These are phyloP conservation scores for Neurospora sp. DNA, from an alignment of 495 filamentous ascomycete species.

Conservation along the genomic window DNA sequence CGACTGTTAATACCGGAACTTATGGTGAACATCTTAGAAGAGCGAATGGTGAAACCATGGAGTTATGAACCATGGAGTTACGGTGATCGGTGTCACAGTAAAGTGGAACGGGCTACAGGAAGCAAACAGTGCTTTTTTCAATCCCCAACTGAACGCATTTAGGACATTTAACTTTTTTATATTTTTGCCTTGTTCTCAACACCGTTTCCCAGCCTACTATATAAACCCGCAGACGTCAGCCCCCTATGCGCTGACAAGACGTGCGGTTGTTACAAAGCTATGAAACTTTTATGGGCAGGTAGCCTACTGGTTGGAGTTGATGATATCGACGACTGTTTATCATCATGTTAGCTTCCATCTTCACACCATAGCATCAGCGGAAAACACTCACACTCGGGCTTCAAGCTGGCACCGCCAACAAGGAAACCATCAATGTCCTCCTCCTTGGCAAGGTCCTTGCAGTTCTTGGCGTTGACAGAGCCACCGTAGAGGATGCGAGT, in stretches of 20 bases:
- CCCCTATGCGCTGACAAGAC: neutral
- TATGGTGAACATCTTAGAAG: neutral
- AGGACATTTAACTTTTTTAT: neutral
- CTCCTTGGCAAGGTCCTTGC: conserved; percentile 81
- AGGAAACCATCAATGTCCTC: conserved; percentile 96
- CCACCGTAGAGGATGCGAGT: conserved; percentile 94
- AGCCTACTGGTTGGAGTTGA: conserved; percentile 43
- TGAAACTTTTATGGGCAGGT: neutral
- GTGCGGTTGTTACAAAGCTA: neutral
- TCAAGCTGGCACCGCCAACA: conserved; percentile 94
- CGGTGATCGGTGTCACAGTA: neutral
- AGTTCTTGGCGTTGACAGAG: conserved; percentile 97
- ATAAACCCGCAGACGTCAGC: neutral
- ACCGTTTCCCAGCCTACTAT: neutral
- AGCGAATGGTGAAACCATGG: neutral
- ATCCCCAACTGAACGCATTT: neutral
- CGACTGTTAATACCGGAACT: too few relatives aligned
- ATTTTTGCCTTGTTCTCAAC: neutral
- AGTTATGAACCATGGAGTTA: neutral
- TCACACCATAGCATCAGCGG: too few relatives aligned
- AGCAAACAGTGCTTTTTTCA: neutral
- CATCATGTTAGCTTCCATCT: conserved; percentile 16
- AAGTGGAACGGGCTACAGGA: neutral
- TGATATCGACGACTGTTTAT: conserved; percentile 46
- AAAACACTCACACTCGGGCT: conserved; percentile 78